phyloP scores from a whole-genome alignment of 345 rosid genomes.

The rapeseed (Brassica napus) region Da-Ae NC_063449.1:32328501-32329000 shows the following conservation, averaged over 20 bases:
- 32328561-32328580: too few species aligned
- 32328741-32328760: not conserved
- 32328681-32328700: constrained; percentile 11
- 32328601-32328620: not conserved
- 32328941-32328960: constrained; percentile 26
- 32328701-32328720: constrained; percentile 2
- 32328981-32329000: constrained; percentile 4
- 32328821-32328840: constrained; percentile 20
- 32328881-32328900: not conserved
- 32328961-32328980: constrained; percentile 29
- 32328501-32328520: not conserved
- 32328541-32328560: too few species aligned
- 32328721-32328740: not conserved
- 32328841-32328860: not conserved
- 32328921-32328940: constrained; percentile 36
- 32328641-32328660: not conserved
- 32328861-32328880: too few species aligned
- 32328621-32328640: not conserved
- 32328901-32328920: constrained; percentile 35
- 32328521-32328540: too few species aligned
- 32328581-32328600: not conserved
- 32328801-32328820: constrained; percentile 29
- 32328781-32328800: constrained; percentile 26
- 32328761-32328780: not conserved
- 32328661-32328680: not conserved